phyloP scores from a whole-genome alignment of 2,329 filamentous ascomycete genomes.

The Arachnomyces sp. region DNA sequence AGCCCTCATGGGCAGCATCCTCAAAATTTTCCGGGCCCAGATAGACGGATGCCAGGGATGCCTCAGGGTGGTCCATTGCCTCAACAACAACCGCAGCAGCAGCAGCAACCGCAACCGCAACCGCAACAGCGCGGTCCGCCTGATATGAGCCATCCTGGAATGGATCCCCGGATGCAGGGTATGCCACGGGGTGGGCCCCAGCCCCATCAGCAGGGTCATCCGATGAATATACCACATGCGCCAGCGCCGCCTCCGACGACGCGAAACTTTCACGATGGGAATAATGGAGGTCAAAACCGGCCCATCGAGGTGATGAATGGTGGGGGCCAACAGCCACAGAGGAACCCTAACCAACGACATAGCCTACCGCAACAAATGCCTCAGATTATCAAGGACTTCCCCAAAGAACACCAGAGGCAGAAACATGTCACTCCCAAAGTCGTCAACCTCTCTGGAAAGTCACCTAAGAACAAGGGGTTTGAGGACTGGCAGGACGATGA shows the following conservation, averaged over 20 bases:
- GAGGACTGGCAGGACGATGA: slow-evolving; percentile 14
- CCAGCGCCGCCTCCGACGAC: neutral
- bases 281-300: neutral
- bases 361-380: too few relatives aligned
- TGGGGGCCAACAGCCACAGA: too few relatives aligned
- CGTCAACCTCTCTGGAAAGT: slow-evolving; percentile 7
- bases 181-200: neutral
- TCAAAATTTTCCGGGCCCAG: neutral
- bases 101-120: slow-evolving; percentile 1
- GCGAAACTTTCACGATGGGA: neutral
- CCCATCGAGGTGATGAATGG: too few relatives aligned
- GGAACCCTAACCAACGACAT: too few relatives aligned
- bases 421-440: slow-evolving; percentile 8
- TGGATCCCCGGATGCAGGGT: too few relatives aligned
- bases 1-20: neutral
- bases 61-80: neutral
- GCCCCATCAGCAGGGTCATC: neutral
- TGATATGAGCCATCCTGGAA: too few relatives aligned
- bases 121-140: slow-evolving; percentile 1
- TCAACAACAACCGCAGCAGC: slow-evolving; percentile 3
- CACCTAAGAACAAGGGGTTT: slow-evolving; percentile 6
- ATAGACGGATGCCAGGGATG: neutral
- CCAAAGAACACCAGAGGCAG: slow-evolving; percentile 2
- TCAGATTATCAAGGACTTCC: slow-evolving; percentile 1
- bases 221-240: neutral